Base-by-base conservation (phyloP, 441 rosid genomes). In the Sinapis alba region DNA sequence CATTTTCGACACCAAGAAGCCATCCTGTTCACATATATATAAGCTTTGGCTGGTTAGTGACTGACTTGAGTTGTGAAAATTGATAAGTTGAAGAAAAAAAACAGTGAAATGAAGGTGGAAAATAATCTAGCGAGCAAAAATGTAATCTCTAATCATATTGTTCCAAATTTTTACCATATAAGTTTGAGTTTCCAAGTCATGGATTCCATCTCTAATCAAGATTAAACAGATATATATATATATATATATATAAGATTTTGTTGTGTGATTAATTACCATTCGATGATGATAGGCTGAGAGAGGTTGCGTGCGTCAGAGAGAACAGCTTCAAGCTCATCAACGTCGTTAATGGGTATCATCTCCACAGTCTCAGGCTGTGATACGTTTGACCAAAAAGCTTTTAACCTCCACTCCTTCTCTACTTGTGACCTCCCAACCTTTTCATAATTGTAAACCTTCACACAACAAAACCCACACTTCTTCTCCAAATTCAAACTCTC, bases 1-100 rank as follows among this genome's bases (percentile, higher is more conserved):
- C 98, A 94, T 85, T 94, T 94, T 51, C 97, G 83, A 82, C 96
- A 91, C 98, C 97, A 94, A 50, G 86, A 59, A 78, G 97, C 98
- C 96, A 94, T 94, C 97, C 96, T 93, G 76, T 19, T 9, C 57
- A 57, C 69, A 64, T 36, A 36, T 60, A 69, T 27, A 69, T 0
- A 21, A 9, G 10, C n/a, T 45, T 54, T 1, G 5, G 36, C 18
- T 16, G 19, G 20, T 59, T 59, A 27, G 21, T 59, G 63, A 57
- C 16, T 27, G 12, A 23, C 5, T 57, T 57, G 12, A 23, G 10
- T 57, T 57, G 7, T 21, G 12, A 23, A 56, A 56, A 56, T 11
- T 56, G 61, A 4, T 6, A 47, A 47, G 54, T 47, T 47, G 6
- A 47, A 1, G 13, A 56, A 51, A 45, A 57, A 57, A 13, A 11